These are phyloP conservation scores for Cryptosporidium sp. DNA, from an alignment of 169 alveolate genomes.

Conservation along the genomic window DNA sequence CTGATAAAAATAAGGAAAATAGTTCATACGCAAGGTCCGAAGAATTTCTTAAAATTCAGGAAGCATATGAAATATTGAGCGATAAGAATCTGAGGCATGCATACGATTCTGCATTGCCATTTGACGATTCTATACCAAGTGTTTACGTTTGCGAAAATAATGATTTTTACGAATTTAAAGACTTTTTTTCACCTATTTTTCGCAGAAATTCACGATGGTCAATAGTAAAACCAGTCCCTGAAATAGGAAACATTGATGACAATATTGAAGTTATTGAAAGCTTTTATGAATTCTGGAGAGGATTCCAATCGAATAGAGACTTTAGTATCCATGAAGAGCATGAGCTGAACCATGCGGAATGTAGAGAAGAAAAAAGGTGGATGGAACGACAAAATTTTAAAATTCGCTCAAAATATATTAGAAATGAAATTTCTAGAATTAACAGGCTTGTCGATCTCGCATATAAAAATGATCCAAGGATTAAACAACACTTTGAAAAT, in stretches of 20 bases:
- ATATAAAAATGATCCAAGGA: slow-evolving; percentile 88
- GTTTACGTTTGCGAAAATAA: slow-evolving; percentile 81
- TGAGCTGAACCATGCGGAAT: slow-evolving; percentile 91
- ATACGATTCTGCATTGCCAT: slow-evolving; percentile 93
- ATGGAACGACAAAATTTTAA: slow-evolving; percentile 94
- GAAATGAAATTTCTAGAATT: slow-evolving; percentile 90
- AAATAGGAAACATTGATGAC: slow-evolving; percentile 89
- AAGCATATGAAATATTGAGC: slow-evolving; percentile 91
- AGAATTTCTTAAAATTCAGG: slow-evolving; percentile 89
- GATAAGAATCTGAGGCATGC: slow-evolving; percentile 89
- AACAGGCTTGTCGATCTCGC: slow-evolving; percentile 91
- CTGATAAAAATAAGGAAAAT: slow-evolving; percentile 82
- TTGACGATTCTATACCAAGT: slow-evolving; percentile 93
- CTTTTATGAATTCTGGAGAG: slow-evolving; percentile 92
- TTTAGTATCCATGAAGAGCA: slow-evolving; percentile 91
- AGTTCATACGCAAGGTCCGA: slow-evolving; percentile 29
- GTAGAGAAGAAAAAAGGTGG: slow-evolving; percentile 94
- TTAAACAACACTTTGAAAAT: slow-evolving; percentile 81
- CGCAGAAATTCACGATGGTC: slow-evolving; percentile 89
- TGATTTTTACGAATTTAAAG: slow-evolving; percentile 80
- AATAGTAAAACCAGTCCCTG: slow-evolving; percentile 92
- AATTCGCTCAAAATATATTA: slow-evolving; percentile 87
- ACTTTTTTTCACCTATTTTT: slow-evolving; percentile 86
- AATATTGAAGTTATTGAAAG: slow-evolving; percentile 86
- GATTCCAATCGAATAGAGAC: slow-evolving; percentile 91